Percentiles rank a stretch among this genome's conserved stretches.
phyloP scores from a whole-genome alignment of 441 rosid genomes.

The Eruca vesicaria region DNA sequence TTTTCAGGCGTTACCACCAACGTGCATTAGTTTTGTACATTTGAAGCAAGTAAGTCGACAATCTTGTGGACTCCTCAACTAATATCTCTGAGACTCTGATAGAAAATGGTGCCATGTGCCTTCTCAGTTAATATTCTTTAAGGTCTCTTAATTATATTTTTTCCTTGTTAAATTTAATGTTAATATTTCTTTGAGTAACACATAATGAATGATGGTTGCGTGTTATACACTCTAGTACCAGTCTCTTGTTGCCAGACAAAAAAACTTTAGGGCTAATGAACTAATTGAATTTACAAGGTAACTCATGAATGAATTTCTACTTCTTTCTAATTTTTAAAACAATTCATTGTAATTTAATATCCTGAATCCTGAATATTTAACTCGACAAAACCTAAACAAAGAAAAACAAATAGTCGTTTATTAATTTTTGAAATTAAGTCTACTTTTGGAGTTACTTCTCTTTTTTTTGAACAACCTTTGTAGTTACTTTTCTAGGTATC shows the following conservation, averaged over 20 bases:
- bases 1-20: slow-evolving; percentile 59
- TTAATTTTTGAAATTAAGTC: neutral
- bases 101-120: neutral
- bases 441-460: neutral
- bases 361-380: neutral
- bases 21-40: slow-evolving; percentile 75
- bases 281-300: slow-evolving; percentile 87
- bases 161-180: too few relatives aligned
- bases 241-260: slow-evolving; percentile 44
- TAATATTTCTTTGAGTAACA: neutral
- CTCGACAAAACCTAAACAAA: neutral
- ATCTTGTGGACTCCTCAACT: neutral
- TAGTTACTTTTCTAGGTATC: neutral
- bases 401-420: neutral
- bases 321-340: neutral
- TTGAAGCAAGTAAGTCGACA: slow-evolving; percentile 66
- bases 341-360: neutral
- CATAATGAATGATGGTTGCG: neutral
- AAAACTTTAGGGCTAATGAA: slow-evolving; percentile 75
- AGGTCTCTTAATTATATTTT: neutral
- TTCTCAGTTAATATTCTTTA: neutral
- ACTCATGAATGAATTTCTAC: slow-evolving; percentile 9
- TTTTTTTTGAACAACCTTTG: too few relatives aligned
- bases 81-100: neutral
- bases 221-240: neutral